These are phyloP conservation scores for Alternaria brassicicola DNA, from an alignment of 2,329 filamentous ascomycete species.

Conservation along the genomic window DNA sequence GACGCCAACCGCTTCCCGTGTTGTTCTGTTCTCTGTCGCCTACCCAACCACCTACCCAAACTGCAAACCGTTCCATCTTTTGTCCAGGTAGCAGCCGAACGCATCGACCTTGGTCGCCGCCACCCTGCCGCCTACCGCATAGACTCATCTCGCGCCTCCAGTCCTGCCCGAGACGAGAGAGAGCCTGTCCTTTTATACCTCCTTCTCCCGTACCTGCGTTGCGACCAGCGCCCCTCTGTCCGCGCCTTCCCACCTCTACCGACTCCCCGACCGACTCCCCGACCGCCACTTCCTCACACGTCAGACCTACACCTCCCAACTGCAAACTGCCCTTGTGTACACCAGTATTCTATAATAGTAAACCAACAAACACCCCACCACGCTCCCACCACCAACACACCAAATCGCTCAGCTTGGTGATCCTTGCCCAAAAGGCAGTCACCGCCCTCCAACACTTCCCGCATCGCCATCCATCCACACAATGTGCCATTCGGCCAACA, in stretches of 20 bases:
- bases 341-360: slow-evolving; percentile 37
- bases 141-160: slow-evolving; percentile 26
- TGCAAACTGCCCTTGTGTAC: slow-evolving; percentile 26
- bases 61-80: slow-evolving; percentile 27
- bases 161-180: slow-evolving; percentile 25
- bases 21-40: slow-evolving; percentile 28
- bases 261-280: slow-evolving; percentile 30
- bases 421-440: slow-evolving; percentile 30
- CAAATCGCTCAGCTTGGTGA: slow-evolving; percentile 41
- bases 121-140: slow-evolving; percentile 38
- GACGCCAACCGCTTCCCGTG: slow-evolving; percentile 25
- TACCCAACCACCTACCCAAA: slow-evolving; percentile 5
- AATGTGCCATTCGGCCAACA: slow-evolving; percentile 45
- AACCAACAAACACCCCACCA: slow-evolving; percentile 7
- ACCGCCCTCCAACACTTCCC: slow-evolving; percentile 37
- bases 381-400: slow-evolving; percentile 23
- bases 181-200: slow-evolving; percentile 22
- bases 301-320: slow-evolving; percentile 30
- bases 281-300: slow-evolving; percentile 40
- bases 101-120: slow-evolving; percentile 34
- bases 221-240: slow-evolving; percentile 9
- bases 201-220: slow-evolving; percentile 19
- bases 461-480: slow-evolving; percentile 37
- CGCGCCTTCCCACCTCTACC: slow-evolving; percentile 25
- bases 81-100: slow-evolving; percentile 33